Evolutionary conservation across 2,329 filamentous ascomycete genomes (phyloP).

Genomic region (Fusarium camptoceras): DNA sequence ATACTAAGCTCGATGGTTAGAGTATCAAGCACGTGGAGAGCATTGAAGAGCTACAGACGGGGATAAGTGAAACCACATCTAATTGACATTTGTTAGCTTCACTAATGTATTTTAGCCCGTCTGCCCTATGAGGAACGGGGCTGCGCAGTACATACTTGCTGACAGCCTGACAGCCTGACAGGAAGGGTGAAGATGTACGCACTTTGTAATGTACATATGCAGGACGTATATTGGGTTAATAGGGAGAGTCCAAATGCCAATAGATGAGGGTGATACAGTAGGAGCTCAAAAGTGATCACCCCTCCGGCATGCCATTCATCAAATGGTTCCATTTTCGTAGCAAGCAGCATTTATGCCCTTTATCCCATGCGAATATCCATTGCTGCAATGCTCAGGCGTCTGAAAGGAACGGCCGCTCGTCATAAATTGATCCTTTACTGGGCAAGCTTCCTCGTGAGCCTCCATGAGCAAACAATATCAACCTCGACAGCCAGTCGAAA

Average conservation of each 20-base stretch:
- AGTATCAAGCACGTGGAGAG: too few species aligned
- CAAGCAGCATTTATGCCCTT: background rate
- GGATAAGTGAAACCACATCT: background rate
- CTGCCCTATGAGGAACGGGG: background rate
- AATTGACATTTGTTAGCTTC: too few species aligned
- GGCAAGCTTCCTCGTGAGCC: slow-evolving; percentile 4
- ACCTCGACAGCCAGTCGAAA: slow-evolving; percentile 3
- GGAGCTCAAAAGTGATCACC: background rate
- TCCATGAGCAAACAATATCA: background rate
- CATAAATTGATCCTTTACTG: background rate
- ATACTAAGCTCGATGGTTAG: too few species aligned
- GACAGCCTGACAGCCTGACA: background rate
- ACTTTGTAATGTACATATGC: background rate
- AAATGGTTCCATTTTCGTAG: background rate
- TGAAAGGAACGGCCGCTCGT: background rate
- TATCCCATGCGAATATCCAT: background rate
- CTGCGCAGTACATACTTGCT: too few species aligned
- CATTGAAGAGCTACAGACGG: background rate
- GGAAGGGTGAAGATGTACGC: slow-evolving; percentile 5
- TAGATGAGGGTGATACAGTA: background rate
- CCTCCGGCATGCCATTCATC: background rate
- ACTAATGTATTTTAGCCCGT: background rate
- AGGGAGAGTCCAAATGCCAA: background rate
- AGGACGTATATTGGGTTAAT: background rate
- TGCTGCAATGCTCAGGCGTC: too few species aligned